These are phyloP conservation scores for Clausena lansium DNA, from an alignment of 345 rosid genomes.

Conservation along the genomic window DNA sequence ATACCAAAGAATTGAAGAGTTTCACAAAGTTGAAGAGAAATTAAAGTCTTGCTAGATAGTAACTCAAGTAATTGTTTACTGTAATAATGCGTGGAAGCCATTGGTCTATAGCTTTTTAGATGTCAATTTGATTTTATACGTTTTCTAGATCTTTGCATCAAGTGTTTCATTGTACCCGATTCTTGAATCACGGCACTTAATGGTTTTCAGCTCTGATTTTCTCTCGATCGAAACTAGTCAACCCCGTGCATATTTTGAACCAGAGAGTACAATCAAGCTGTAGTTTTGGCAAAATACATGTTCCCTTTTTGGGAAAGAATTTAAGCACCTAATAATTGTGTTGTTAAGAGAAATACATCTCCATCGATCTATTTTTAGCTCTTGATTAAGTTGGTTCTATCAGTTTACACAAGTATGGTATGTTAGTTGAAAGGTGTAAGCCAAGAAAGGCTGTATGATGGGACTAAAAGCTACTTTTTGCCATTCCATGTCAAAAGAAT, in stretches of 20 bases:
- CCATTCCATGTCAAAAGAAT: not conserved
- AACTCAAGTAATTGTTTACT: not conserved
- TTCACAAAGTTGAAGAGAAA: conserved; percentile 17
- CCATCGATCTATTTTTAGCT: not conserved
- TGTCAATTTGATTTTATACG: not conserved
- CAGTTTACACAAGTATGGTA: not conserved
- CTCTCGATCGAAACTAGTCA: too few relatives aligned
- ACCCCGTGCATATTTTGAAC: not conserved
- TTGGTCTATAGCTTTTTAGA: not conserved
- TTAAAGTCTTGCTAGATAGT: not conserved
- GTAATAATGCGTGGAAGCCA: not conserved
- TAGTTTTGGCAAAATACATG: not conserved
- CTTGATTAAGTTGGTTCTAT: not conserved
- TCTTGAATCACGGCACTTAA: not conserved
- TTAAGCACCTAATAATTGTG: not conserved
- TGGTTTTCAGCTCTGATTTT: not conserved
- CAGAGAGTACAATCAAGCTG: not conserved
- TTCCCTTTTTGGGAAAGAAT: not conserved
- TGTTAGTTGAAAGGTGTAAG: not conserved
- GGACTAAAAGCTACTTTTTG: not conserved
- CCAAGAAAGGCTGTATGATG: not conserved
- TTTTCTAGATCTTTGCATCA: not conserved
- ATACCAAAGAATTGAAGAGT: conserved; percentile 51
- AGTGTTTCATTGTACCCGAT: not conserved
- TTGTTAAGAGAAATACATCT: not conserved